Base-by-base conservation (phyloP, 2,329 filamentous ascomycete genomes). In the Chaetomiaceae sp. region DNA sequence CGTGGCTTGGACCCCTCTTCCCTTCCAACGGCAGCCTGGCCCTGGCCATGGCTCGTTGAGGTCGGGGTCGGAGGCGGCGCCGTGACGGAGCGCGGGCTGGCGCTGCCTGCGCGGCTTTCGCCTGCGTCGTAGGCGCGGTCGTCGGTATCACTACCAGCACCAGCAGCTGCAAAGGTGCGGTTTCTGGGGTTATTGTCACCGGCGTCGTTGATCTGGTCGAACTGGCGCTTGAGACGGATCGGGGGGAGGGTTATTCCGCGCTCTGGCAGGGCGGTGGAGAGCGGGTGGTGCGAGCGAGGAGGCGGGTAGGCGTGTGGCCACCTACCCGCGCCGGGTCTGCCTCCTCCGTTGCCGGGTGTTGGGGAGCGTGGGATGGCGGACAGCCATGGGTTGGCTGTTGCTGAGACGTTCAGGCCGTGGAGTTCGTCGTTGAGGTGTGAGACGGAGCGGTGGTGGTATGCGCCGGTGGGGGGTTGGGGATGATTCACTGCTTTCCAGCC, bases 401-500 rank as follows among this genome's bases (percentile, higher is more conserved):
- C 37, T 6, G 39, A 49, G 15, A 47, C 40, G 31, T 29, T 42
- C 7, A 43, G 50, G 14, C 44, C 15, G 11, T 29, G 47, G 6
- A 37, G 42, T 4, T 53, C 45, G 33, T 42, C 44, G 22, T 52
- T n/a, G 11, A 50, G 33, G 20, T 34, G 27, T 6, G 47, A 39
- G 22, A 27, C 22, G 11, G 37, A 37, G 17, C 46, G 49, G 25
- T 39, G 40, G 37, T 46, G 25, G 22, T 33, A 17, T 15, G n/a
- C n/a, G n/a, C 17, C 12, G 11, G 15, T 19, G 23, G 11, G 44
- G 33, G 2, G n/a, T 4, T 9, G 39, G 19, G 47, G 33, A 6
- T 59, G 55, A 44, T 72, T 71, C 1, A 64, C 61, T 5, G 64
- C 50, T 8, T 63, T 64, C 67, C 67, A 69, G 22, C 58, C 59